These are phyloP conservation scores for Nakazawaea populi DNA, from an alignment of 805 yeast genomes.

Conservation along the genomic window DNA sequence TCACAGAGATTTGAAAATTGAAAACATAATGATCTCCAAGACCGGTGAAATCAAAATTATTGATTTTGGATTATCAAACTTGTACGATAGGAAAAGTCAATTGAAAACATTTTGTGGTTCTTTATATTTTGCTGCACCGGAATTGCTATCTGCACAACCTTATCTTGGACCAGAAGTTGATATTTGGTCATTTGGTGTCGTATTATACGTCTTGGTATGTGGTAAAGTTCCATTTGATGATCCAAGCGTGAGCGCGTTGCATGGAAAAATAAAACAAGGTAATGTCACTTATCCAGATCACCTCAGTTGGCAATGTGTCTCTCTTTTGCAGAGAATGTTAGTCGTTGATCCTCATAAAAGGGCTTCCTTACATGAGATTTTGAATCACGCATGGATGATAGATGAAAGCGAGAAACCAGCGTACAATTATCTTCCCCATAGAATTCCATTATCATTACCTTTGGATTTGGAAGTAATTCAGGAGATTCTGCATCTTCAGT, in stretches of 20 bases:
- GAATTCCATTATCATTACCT: slow-evolving; percentile 71
- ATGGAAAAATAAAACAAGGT: slow-evolving; percentile 90
- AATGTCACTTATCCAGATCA: slow-evolving; percentile 85
- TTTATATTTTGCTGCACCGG: slow-evolving; percentile 97
- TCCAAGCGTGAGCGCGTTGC: slow-evolving; percentile 84
- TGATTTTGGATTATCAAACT: slow-evolving; percentile 91
- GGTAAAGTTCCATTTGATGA: slow-evolving; percentile 99
- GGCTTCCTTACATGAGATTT: slow-evolving; percentile 72
- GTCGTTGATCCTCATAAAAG: slow-evolving; percentile 85
- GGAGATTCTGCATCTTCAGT: slow-evolving; percentile 73
- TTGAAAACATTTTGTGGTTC: slow-evolving; percentile 97
- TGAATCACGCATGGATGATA: slow-evolving; percentile 92
- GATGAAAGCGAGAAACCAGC: slow-evolving; percentile 70
- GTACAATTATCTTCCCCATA: slow-evolving; percentile 64
- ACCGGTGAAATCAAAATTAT: slow-evolving; percentile 93
- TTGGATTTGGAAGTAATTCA: slow-evolving; percentile 60
- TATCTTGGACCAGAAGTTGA: slow-evolving; percentile 97
- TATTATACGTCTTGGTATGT: slow-evolving; percentile 87
- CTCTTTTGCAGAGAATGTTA: slow-evolving; percentile 79
- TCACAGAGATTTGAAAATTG: slow-evolving; percentile 94
- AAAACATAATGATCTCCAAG: slow-evolving; percentile 89
- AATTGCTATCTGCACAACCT: slow-evolving; percentile 84
- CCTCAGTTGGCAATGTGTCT: slow-evolving; percentile 73
- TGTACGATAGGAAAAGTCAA: slow-evolving; percentile 64
- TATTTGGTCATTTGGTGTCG: slow-evolving; percentile 98